Percentiles rank a stretch among this genome's conserved stretches.
Conservation (phyloP, 169 alveolate species). For the Perkinsus olseni region DNA sequence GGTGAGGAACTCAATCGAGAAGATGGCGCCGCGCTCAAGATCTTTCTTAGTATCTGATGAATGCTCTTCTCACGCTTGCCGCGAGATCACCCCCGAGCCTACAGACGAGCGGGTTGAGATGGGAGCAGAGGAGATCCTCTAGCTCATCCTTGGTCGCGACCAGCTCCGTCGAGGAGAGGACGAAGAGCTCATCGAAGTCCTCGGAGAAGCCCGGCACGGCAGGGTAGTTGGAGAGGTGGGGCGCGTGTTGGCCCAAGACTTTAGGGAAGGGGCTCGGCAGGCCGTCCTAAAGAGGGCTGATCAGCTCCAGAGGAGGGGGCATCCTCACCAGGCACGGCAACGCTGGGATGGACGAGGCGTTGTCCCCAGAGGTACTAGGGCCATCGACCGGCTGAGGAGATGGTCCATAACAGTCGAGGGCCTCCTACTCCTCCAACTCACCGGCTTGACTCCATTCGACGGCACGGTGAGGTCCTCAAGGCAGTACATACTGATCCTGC, state of each 20-base stretch:
- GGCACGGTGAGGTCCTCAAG: not conserved
- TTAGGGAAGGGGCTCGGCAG: not conserved
- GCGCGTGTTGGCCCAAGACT: not conserved
- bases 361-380: not conserved
- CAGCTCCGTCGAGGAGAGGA: not conserved
- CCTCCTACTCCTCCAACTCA: no score
- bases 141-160: not conserved
- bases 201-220: not conserved
- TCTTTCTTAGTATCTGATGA: not conserved
- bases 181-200: not conserved
- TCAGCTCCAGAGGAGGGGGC: not conserved
- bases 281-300: not conserved
- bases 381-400: not conserved
- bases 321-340: not conserved
- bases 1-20: not conserved
- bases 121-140: not conserved
- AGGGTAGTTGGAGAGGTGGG: not conserved
- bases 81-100: not conserved
- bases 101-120: not conserved
- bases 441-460: not conserved
- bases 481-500: not conserved
- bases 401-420: no score
- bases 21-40: not conserved
- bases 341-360: not conserved
- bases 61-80: not conserved